A percentile compares a stretch with the other conserved stretches of the same genome.
Evolutionary conservation across 306 rosid genomes (phyloP).

Genomic region (Quercus variabilis): DNA sequence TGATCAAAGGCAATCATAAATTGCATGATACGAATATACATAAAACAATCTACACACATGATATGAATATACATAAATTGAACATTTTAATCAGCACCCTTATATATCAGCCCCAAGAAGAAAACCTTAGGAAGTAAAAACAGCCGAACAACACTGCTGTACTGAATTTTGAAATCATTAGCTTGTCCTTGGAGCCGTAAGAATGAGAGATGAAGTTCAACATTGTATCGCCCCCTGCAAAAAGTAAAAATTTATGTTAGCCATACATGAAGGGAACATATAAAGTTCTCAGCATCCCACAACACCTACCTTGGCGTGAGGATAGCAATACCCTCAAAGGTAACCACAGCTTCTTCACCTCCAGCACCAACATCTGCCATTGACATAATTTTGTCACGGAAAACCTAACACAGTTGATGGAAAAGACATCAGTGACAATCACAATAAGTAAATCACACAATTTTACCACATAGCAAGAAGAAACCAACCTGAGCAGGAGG

Average conservation of each 20-base stretch:
- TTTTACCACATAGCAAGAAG: background rate
- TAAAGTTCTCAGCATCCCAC: slow-evolving; percentile 8
- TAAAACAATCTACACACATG: background rate
- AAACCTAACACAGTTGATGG: slow-evolving; percentile 52
- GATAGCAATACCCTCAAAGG: slow-evolving; percentile 97
- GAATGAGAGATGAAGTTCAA: slow-evolving; percentile 93
- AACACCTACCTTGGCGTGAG: slow-evolving; percentile 88
- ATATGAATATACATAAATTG: background rate
- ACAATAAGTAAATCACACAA: slow-evolving; percentile 1
- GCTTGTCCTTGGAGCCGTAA: slow-evolving; percentile 96
- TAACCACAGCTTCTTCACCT: slow-evolving; percentile 91
- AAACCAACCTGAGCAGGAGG: slow-evolving; percentile 91
- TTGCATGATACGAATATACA: background rate
- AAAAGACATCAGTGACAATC: slow-evolving; percentile 19
- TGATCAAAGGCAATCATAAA: background rate
- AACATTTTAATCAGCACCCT: background rate
- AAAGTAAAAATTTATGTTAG: slow-evolving; percentile 28
- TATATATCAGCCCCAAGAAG: background rate
- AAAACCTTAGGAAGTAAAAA: slow-evolving; percentile 98
- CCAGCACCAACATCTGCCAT: slow-evolving; percentile 97
- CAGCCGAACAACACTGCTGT: slow-evolving; percentile 92
- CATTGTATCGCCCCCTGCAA: slow-evolving; percentile 92
- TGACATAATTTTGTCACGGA: slow-evolving; percentile 88
- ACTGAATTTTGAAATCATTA: slow-evolving; percentile 96
- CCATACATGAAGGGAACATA: background rate